Evolutionary conservation across 441 rosid genomes (phyloP), one percentile per base, ranked within the genome.

Genomic region (Sinapis alba): DNA sequence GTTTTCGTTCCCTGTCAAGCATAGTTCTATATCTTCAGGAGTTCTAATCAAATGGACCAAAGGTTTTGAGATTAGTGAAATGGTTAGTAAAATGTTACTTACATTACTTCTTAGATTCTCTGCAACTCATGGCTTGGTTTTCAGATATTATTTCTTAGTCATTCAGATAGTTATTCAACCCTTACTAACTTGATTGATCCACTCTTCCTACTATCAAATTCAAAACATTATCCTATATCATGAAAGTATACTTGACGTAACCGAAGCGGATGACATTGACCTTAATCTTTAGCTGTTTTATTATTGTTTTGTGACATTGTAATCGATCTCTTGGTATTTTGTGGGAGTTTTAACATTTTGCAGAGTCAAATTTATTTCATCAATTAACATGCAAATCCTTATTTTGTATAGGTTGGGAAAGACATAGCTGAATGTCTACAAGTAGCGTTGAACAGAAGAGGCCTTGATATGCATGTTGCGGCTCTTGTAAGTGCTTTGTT

Each of bases 1-100:
- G 36, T 91, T 96, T 76, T 93, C 99, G 13, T 96, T 91, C 80
- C 99, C 99, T 4, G 89, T 93, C 59, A 96, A 85, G 76, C 99
- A 93, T 58, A 81, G 72, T 3, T 91, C 97, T 45, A 76, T 81
- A 53, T 81, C 86, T 57, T 87, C 97, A 0, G 99, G 97, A 66
- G 63, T 76, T 75, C 87, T 96, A 74, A 80, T 91, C 62, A 88
- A 87, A 79, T 93, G 98, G 97, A 96, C 97, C 62, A 93, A 93
- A 82, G 97, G 93, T 76, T 91, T 93, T 79, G 84, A 80, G 43
- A 87, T 93, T 65, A 79, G 85, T 59, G 95, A 88, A 79, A 84
- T 85, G 97, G 99, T 96, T 77, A 81, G 99, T 89, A 12, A 16
- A 3, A 32, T 41, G 59, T 43, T 41, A 3, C 47, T 34, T 54